Evolutionary conservation across 129 eudicot species (phyloP).

Genomic region (Flaveria linearis): DNA sequence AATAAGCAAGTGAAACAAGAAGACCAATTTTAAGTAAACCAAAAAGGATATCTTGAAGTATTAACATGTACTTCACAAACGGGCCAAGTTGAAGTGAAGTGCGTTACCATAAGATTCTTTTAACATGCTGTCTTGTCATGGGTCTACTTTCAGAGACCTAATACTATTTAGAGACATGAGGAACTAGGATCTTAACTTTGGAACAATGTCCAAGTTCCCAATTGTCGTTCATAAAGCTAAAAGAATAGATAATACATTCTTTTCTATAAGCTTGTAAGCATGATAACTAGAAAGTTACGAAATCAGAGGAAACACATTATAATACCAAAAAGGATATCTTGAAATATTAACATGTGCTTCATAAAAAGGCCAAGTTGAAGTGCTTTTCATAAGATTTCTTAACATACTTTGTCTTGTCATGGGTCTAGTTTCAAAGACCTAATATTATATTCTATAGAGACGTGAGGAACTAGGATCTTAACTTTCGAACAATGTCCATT

Average conservation of each 20-base stretch:
- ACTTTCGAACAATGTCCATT: not conserved
- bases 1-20: not conserved
- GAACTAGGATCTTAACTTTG: not conserved
- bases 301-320: not conserved
- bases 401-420: not conserved
- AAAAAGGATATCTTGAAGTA: not conserved
- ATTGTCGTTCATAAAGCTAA: not conserved
- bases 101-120: not conserved
- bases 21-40: not conserved
- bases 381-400: not conserved
- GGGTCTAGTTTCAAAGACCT: not conserved
- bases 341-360: not conserved
- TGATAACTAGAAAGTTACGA: not conserved
- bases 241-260: not conserved
- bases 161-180: not conserved
- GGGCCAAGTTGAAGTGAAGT: not conserved
- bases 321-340: not conserved
- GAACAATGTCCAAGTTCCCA: not conserved
- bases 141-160: constrained; percentile 5
- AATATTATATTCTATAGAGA: not conserved
- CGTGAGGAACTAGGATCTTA: not conserved
- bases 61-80: not conserved
- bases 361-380: not conserved
- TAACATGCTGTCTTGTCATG: not conserved
- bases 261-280: not conserved